phyloP scores from a whole-genome alignment of 2,329 filamentous ascomycete genomes.

The Fusarium phyllophilum region DNA sequence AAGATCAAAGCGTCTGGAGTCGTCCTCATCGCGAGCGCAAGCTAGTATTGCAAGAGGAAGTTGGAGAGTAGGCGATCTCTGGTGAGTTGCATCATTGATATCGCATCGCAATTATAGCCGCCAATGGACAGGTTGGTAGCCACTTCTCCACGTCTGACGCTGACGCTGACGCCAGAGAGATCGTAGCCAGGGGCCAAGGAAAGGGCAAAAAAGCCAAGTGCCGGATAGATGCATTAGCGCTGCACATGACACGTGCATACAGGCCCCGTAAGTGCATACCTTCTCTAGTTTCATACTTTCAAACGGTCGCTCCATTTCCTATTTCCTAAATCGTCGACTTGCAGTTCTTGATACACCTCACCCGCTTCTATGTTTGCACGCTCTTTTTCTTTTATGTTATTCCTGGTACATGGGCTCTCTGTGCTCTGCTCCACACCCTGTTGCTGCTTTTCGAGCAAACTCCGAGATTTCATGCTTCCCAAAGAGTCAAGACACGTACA shows the following conservation, averaged over 20 bases:
- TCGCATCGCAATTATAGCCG: not conserved
- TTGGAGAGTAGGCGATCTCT: not conserved
- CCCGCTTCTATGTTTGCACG: slow-evolving; percentile 24
- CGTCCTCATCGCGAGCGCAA: not conserved
- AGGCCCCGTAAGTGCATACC: slow-evolving; percentile 14
- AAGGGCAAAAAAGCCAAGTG: not conserved
- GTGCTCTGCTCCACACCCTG: slow-evolving; percentile 7
- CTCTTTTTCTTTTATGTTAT: not conserved
- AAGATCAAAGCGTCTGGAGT: slow-evolving; percentile 26
- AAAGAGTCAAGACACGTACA: slow-evolving; percentile 8
- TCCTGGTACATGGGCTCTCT: slow-evolving; percentile 10
- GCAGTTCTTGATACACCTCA: slow-evolving; percentile 41
- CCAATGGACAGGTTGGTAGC: slow-evolving; percentile 11
- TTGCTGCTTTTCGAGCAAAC: slow-evolving; percentile 29
- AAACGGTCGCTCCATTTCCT: slow-evolving; percentile 30
- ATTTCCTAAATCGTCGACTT: slow-evolving; percentile 43
- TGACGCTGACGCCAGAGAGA: slow-evolving; percentile 20
- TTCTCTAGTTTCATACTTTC: slow-evolving; percentile 27
- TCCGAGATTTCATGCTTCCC: slow-evolving; percentile 25
- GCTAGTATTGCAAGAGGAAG: slow-evolving; percentile 3
- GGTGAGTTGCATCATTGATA: slow-evolving; percentile 24
- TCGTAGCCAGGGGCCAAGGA: slow-evolving; percentile 17
- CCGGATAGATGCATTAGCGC: slow-evolving; percentile 36
- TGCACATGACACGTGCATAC: slow-evolving; percentile 18
- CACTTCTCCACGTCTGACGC: slow-evolving; percentile 11